These are phyloP conservation scores for Leccinum broughii DNA, from an alignment of 768 basidiomycete species.

Conservation along the genomic window DNA sequence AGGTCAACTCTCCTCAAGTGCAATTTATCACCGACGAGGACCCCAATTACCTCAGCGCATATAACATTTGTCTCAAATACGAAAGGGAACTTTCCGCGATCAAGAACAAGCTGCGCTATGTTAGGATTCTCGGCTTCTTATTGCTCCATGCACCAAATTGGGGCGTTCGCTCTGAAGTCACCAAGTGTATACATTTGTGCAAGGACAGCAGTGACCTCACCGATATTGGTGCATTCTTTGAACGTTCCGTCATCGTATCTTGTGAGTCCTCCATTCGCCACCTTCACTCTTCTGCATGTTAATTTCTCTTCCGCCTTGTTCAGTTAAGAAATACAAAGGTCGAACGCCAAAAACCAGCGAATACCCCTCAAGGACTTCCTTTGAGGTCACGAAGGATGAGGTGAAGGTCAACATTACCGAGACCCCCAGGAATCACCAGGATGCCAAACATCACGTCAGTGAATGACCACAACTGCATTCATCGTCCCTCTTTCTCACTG, in stretches of 20 bases:
- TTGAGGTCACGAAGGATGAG: constrained; percentile 9
- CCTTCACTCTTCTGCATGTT: neutral
- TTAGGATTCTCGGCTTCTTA: constrained; percentile 11
- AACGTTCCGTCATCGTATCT: constrained; percentile 3
- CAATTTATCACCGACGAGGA: constrained; percentile 1
- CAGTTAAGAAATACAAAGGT: constrained; percentile 18
- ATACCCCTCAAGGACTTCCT: constrained; percentile 20
- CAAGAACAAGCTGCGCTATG: neutral
- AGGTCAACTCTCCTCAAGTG: neutral
- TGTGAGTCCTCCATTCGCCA: constrained; percentile 1
- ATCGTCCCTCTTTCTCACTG: neutral
- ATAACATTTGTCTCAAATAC: neutral
- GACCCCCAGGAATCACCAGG: constrained; percentile 3
- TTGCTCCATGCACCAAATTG: constrained; percentile 6
- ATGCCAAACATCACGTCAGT: neutral
- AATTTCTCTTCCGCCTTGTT: neutral
- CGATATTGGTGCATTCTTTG: constrained; percentile 4
- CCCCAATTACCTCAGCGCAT: neutral
- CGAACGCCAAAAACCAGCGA: constrained; percentile 18
- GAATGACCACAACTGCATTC: neutral
- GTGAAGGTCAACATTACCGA: neutral
- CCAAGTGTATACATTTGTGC: constrained; percentile 3
- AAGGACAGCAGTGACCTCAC: neutral
- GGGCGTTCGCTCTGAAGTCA: constrained; percentile 2
- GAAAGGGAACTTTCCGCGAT: neutral